These are phyloP conservation scores for Trichophyton equinum DNA, from an alignment of 2,329 filamentous ascomycete genomes.

Conservation along the genomic window DNA sequence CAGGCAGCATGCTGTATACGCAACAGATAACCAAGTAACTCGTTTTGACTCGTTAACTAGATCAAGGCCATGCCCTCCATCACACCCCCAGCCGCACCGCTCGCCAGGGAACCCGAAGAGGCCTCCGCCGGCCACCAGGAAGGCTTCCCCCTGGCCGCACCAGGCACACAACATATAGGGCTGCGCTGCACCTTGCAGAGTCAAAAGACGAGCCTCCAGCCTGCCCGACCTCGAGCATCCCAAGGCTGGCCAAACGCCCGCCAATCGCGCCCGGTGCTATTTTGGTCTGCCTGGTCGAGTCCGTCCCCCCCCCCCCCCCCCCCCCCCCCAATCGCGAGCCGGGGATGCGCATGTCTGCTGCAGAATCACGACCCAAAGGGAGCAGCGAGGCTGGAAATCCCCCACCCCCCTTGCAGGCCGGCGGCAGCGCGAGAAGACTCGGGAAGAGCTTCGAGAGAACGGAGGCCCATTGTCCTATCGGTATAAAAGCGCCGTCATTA, in stretches of 20 bases:
- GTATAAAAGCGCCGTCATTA: no score
- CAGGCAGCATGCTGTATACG: no score
- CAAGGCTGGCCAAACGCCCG: no score
- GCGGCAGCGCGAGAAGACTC: background rate
- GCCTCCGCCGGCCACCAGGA: background rate
- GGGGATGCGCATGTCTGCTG: background rate
- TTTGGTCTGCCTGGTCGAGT: background rate
- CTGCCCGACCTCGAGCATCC: no score
- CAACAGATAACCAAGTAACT: background rate
- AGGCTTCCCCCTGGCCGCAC: background rate
- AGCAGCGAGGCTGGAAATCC: background rate
- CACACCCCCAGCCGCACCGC: background rate
- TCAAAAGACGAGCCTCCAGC: background rate
- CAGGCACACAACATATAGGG: background rate
- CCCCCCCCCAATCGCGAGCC: background rate
- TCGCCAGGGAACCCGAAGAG: background rate
- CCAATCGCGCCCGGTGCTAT: background rate
- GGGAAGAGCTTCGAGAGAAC: background rate
- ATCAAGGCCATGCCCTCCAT: background rate
- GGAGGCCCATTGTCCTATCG: background rate
- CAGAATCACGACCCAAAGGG: background rate
- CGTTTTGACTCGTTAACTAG: no score
- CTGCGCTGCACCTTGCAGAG: background rate
- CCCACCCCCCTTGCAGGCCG: background rate
- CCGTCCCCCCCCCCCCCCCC: background rate